phyloP scores from a whole-genome alignment of 2,329 filamentous ascomycete genomes.

The Escovopsis sp. region DNA sequence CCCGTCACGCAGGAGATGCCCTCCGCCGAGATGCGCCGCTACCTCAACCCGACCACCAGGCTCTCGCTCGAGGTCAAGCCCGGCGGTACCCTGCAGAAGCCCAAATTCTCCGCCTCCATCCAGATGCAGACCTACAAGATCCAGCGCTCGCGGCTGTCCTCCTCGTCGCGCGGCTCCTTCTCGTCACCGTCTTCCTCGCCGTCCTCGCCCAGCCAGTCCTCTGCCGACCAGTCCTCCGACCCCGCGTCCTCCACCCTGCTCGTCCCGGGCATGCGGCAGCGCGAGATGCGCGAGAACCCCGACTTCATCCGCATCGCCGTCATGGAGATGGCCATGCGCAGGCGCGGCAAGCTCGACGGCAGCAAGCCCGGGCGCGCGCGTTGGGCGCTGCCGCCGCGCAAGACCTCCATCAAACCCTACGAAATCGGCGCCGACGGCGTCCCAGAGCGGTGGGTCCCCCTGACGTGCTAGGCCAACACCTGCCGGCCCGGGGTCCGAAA shows the following conservation, averaged over 20 bases:
- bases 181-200: slow-evolving; percentile 18
- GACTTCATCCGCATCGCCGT: slow-evolving; percentile 59
- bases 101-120: slow-evolving; percentile 48
- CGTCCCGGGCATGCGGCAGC: slow-evolving; percentile 38
- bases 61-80: slow-evolving; percentile 17
- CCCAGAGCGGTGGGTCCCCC: slow-evolving; percentile 42
- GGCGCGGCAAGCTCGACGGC: slow-evolving; percentile 50
- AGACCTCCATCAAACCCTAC: slow-evolving; percentile 37
- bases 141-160: slow-evolving; percentile 29
- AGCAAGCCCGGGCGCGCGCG: slow-evolving; percentile 52
- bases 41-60: slow-evolving; percentile 47
- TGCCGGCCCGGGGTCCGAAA: neutral
- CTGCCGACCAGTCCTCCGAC: slow-evolving; percentile 8
- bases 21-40: slow-evolving; percentile 50
- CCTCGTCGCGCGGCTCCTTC: slow-evolving; percentile 17
- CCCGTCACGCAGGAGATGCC: slow-evolving; percentile 48
- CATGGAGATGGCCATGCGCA: slow-evolving; percentile 59
- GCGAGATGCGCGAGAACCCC: slow-evolving; percentile 55
- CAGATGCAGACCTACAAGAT: slow-evolving; percentile 60
- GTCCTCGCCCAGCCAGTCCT: slow-evolving; percentile 15
- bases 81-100: slow-evolving; percentile 10
- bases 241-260: slow-evolving; percentile 4
- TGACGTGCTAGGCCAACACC: slow-evolving; percentile 11
- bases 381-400: slow-evolving; percentile 53
- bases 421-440: slow-evolving; percentile 43